Percentiles rank a stretch among this genome's conserved stretches.
Evolutionary conservation across 768 basidiomycete genomes (phyloP).

Genomic region (Suillus tomentosus): DNA sequence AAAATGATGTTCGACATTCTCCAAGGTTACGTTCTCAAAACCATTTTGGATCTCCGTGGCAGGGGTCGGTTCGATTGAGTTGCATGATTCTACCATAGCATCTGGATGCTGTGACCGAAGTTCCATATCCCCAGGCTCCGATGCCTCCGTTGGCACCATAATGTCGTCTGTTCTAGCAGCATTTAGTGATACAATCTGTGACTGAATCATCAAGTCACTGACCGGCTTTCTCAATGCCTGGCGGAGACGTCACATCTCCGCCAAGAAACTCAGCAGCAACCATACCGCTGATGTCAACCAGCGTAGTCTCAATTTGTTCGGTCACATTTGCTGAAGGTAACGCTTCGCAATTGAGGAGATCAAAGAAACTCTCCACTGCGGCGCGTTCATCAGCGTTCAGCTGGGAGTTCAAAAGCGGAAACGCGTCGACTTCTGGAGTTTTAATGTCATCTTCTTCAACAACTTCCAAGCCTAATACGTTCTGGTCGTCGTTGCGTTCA

Average conservation of each 20-base stretch:
- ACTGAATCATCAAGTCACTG: not conserved
- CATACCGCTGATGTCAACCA: not conserved
- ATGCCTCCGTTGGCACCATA: not conserved
- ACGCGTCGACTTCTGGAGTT: not conserved
- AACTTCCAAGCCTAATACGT: conserved; percentile 18
- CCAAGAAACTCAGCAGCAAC: not conserved
- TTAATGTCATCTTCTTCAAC: conserved; percentile 31
- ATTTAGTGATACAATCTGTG: not conserved
- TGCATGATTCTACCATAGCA: not conserved
- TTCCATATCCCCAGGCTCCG: not conserved
- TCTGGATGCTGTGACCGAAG: not conserved
- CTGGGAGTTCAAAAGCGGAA: not conserved
- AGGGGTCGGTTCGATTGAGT: not conserved
- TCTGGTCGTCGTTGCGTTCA: conserved; percentile 16
- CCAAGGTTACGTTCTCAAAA: not conserved
- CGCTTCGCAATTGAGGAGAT: conserved; percentile 2
- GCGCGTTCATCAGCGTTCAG: conserved; percentile 2
- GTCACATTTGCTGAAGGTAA: not conserved
- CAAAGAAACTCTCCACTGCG: conserved; percentile 9
- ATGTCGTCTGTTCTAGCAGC: not conserved
- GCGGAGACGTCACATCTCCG: not conserved
- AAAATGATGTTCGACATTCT: not conserved
- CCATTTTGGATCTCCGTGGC: not conserved
- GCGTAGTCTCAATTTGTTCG: not conserved
- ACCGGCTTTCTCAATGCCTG: not conserved